A percentile compares a stretch with the other conserved stretches of the same genome.
Conservation (phyloP, 2,329 filamentous ascomycete species). For the Cordyceps tenuipes region DNA sequence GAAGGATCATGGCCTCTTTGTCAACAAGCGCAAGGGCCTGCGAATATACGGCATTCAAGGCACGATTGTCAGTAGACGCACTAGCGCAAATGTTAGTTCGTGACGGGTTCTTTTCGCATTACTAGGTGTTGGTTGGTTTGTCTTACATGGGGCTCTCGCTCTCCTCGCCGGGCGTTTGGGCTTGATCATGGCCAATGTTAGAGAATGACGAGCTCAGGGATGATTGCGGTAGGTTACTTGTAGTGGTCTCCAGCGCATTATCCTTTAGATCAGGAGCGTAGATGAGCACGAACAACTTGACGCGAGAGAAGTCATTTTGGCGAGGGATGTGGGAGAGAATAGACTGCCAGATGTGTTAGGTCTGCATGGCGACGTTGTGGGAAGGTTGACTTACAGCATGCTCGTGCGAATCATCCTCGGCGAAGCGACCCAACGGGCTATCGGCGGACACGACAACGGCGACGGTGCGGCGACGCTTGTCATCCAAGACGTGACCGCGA, state of each 20-base stretch:
- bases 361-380: slow-evolving; percentile 6
- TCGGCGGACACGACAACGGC: slow-evolving; percentile 83
- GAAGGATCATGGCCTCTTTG: slow-evolving; percentile 77
- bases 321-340: slow-evolving; percentile 83
- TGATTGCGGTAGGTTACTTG: slow-evolving; percentile 49
- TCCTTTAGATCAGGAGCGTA: slow-evolving; percentile 78
- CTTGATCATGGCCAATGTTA: slow-evolving; percentile 71
- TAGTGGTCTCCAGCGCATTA: slow-evolving; percentile 41
- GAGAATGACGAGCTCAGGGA: slow-evolving; percentile 77
- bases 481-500: slow-evolving; percentile 27
- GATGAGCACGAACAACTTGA: slow-evolving; percentile 80
- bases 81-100: slow-evolving; percentile 29
- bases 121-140: not conserved
- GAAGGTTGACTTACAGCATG: slow-evolving; percentile 60
- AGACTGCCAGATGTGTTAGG: slow-evolving; percentile 41
- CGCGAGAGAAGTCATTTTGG: slow-evolving; percentile 61
- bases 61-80: slow-evolving; percentile 42
- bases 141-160: slow-evolving; percentile 49
- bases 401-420: slow-evolving; percentile 57
- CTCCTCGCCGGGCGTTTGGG: slow-evolving; percentile 58
- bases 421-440: slow-evolving; percentile 46
- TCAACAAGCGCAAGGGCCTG: slow-evolving; percentile 75
- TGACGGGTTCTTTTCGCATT: not conserved
- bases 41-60: slow-evolving; percentile 71
- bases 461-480: slow-evolving; percentile 64